Conservation (phyloP, 1,284 basidiomycete species). For the Cutaneotrichosporon cutaneum region DNA sequence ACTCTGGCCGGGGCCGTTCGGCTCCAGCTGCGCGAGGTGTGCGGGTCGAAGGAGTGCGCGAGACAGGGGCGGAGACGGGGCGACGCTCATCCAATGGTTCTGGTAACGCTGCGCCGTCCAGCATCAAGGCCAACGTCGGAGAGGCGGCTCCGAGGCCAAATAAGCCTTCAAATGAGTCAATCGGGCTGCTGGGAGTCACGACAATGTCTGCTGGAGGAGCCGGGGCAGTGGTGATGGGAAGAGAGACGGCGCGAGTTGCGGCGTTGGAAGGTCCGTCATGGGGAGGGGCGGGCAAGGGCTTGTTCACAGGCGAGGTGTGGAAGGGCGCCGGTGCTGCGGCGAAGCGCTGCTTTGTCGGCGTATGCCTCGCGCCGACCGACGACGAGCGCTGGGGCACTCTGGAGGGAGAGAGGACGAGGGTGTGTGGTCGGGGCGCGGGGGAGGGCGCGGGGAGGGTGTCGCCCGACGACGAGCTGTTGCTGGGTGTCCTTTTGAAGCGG, state of each 20-base stretch:
- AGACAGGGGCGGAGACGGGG: conserved; percentile 27
- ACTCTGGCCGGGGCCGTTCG: neutral
- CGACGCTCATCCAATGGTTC: neutral
- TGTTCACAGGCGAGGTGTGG: conserved; percentile 13
- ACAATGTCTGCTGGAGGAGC: conserved; percentile 37
- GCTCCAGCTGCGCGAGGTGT: neutral
- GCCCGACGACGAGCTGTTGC: conserved; percentile 19
- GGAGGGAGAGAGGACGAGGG: conserved; percentile 17
- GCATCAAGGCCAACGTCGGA: neutral
- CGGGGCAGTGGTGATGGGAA: conserved; percentile 7
- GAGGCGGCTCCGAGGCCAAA: conserved; percentile 10
- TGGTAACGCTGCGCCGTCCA: neutral
- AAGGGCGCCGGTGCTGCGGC: neutral
- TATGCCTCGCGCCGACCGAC: conserved; percentile 10
- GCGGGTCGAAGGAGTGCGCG: conserved; percentile 7
- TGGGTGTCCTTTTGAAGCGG: conserved; percentile 35
- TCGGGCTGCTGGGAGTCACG: conserved; percentile 44
- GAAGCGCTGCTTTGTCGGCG: neutral
- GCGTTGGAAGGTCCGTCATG: conserved; percentile 4
- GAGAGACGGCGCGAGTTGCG: neutral
- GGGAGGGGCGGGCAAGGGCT: conserved; percentile 18
- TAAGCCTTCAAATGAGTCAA: conserved; percentile 16
- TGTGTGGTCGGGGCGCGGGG: neutral
- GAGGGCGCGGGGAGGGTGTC: neutral
- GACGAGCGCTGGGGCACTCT: conserved; percentile 21